Percentiles rank a stretch among this genome's conserved stretches.
phyloP scores from a whole-genome alignment of 106 monocot genomes.

The Phalaenopsis equestris region DNA sequence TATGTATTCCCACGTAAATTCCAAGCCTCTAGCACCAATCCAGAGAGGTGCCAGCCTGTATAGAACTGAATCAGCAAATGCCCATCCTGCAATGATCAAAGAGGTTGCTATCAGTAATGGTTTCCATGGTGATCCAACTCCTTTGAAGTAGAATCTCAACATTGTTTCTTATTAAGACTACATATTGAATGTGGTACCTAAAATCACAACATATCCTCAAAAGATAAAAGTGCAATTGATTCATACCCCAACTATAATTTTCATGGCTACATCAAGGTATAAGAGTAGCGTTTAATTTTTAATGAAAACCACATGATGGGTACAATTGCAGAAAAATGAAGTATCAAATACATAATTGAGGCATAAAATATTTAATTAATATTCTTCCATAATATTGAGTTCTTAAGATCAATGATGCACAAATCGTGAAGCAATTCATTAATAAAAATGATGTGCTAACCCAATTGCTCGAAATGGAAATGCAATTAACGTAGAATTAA shows the following conservation, averaged over 20 bases:
- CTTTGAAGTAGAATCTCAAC: neutral
- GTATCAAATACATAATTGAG: too few relatives aligned
- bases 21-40: slow-evolving; percentile 69
- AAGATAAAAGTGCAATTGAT: neutral
- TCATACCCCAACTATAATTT: neutral
- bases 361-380: too few relatives aligned
- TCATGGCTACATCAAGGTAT: neutral
- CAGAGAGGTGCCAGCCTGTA: slow-evolving; percentile 64
- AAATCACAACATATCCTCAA: neutral
- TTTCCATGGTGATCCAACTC: neutral
- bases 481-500: too few relatives aligned
- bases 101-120: neutral
- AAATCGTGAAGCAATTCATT: too few relatives aligned
- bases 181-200: too few relatives aligned
- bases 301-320: neutral
- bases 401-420: too few relatives aligned
- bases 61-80: slow-evolving; percentile 73
- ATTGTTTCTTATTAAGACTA: neutral
- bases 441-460: too few relatives aligned
- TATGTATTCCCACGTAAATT: slow-evolving; percentile 77
- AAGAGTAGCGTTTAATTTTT: neutral
- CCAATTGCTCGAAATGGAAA: too few relatives aligned
- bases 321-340: neutral
- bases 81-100: slow-evolving; percentile 45
- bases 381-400: too few relatives aligned